phyloP scores from a whole-genome alignment of 2,329 filamentous ascomycete species.

The Ilyonectria destructans region DNA sequence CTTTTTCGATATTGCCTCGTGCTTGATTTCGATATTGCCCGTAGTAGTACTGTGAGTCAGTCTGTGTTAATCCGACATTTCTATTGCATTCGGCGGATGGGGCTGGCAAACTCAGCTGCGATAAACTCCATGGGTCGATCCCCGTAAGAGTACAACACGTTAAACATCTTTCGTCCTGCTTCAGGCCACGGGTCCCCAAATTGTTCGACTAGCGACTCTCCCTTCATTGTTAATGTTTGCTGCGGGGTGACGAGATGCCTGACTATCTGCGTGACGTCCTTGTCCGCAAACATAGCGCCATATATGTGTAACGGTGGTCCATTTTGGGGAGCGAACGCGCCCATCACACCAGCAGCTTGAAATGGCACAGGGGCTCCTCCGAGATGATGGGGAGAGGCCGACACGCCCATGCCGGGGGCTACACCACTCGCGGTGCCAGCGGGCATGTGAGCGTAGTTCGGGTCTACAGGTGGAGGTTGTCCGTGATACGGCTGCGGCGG shows the following conservation, averaged over 20 bases:
- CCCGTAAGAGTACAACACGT: slow-evolving; percentile 30
- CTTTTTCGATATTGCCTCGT: slow-evolving; percentile 34
- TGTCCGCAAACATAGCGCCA: slow-evolving; percentile 33
- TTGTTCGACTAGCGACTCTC: slow-evolving; percentile 19
- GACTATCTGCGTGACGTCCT: slow-evolving; percentile 24
- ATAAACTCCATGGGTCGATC: slow-evolving; percentile 34
- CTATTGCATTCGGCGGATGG: neutral
- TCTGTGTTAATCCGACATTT: neutral
- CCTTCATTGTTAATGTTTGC: slow-evolving; percentile 18
- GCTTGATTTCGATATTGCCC: slow-evolving; percentile 30
- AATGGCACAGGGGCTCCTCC: neutral
- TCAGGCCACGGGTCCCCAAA: slow-evolving; percentile 34
- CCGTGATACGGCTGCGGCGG: slow-evolving; percentile 24
- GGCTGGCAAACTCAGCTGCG: slow-evolving; percentile 20
- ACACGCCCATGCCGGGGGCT: neutral
- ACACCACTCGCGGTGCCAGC: neutral
- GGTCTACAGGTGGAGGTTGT: slow-evolving; percentile 15
- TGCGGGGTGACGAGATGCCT: slow-evolving; percentile 18
- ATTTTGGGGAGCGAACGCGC: neutral
- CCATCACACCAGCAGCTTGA: neutral
- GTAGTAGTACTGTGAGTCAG: slow-evolving; percentile 14
- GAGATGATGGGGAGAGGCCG: neutral
- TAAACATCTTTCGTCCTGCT: slow-evolving; percentile 30
- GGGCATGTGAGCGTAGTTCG: slow-evolving; percentile 1
- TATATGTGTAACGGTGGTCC: slow-evolving; percentile 27